These are phyloP conservation scores for Lodderomyces metapsilosis DNA, from an alignment of 1,139 yeast species.

Conservation along the genomic window DNA sequence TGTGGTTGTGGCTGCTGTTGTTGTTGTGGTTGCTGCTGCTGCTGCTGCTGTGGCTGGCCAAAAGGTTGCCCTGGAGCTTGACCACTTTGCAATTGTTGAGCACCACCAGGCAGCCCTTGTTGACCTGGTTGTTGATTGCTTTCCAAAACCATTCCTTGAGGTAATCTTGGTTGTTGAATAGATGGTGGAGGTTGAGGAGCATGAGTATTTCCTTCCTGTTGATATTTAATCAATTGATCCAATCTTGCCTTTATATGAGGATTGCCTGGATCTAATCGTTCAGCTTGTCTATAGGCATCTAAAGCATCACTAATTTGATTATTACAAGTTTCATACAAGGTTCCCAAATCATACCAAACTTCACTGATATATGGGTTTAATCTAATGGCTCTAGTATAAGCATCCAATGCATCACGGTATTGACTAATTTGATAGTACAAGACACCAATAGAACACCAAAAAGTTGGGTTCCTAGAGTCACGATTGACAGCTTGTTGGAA, in stretches of 20 bases:
- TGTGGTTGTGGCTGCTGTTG: constrained; percentile 8
- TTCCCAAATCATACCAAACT: constrained; percentile 98
- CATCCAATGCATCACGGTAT: constrained; percentile 94
- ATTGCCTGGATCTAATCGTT: constrained; percentile 89
- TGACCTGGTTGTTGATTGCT: constrained; percentile 36
- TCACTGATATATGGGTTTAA: constrained; percentile 94
- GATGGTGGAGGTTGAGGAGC: constrained; percentile 70
- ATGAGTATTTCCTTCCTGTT: constrained; percentile 69
- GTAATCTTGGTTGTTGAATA: constrained; percentile 56
- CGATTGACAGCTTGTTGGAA: constrained; percentile 98
- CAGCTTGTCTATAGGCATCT: constrained; percentile 96
- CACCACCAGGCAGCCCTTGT: constrained; percentile 18
- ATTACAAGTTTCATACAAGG: constrained; percentile 93
- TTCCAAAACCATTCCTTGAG: constrained; percentile 60
- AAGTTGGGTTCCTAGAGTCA: constrained; percentile 94
- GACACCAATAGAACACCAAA: constrained; percentile 99
- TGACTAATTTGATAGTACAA: constrained; percentile 93
- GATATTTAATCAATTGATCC: constrained; percentile 76
- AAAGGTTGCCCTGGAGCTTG: constrained; percentile 11
- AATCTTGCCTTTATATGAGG: constrained; percentile 92
- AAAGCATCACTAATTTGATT: constrained; percentile 92
- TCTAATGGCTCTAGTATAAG: constrained; percentile 93
- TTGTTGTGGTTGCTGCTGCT: constrained; percentile 8
- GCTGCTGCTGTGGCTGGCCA: constrained; percentile 9
- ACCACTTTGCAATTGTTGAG: constrained; percentile 21